phyloP scores from a whole-genome alignment of 2,329 filamentous ascomycete genomes.

The Epichloe festucae region DNA sequence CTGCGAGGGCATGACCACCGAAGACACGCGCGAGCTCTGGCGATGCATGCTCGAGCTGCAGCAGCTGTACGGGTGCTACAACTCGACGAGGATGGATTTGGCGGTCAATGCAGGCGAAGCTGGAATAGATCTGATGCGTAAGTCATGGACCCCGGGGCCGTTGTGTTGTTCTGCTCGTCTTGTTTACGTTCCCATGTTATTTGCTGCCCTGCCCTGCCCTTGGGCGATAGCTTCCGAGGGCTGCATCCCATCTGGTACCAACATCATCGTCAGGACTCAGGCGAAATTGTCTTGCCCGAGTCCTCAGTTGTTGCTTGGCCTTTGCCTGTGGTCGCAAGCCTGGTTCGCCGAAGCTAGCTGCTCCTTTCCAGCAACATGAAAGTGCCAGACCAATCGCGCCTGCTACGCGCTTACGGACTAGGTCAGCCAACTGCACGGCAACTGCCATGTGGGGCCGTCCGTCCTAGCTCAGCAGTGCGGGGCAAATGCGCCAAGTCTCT shows the following conservation, averaged over 20 bases:
- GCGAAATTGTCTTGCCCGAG: too few relatives aligned
- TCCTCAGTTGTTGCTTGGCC: neutral
- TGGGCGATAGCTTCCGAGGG: too few relatives aligned
- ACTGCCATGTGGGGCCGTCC: neutral
- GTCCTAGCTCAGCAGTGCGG: neutral
- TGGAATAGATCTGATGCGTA: conserved; percentile 30
- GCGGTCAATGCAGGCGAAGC: conserved; percentile 29
- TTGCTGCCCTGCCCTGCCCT: neutral
- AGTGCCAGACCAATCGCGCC: neutral
- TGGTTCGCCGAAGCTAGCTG: neutral
- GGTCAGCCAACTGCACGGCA: neutral
- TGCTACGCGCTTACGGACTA: neutral
- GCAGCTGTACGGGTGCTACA: conserved; percentile 34
- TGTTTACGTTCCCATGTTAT: neutral
- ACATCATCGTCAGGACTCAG: neutral
- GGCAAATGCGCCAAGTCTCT: neutral
- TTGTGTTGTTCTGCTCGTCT: neutral
- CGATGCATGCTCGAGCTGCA: conserved; percentile 36
- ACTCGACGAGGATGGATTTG: conserved; percentile 34
- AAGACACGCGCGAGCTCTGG: conserved; percentile 31
- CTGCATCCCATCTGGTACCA: neutral
- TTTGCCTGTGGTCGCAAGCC: neutral
- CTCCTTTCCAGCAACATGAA: neutral
- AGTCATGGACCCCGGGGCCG: conserved; percentile 11
- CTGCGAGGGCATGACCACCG: conserved; percentile 19